These are phyloP conservation scores for Beta corolliflora DNA, from an alignment of 179 eudicot genomes.

Conservation along the genomic window DNA sequence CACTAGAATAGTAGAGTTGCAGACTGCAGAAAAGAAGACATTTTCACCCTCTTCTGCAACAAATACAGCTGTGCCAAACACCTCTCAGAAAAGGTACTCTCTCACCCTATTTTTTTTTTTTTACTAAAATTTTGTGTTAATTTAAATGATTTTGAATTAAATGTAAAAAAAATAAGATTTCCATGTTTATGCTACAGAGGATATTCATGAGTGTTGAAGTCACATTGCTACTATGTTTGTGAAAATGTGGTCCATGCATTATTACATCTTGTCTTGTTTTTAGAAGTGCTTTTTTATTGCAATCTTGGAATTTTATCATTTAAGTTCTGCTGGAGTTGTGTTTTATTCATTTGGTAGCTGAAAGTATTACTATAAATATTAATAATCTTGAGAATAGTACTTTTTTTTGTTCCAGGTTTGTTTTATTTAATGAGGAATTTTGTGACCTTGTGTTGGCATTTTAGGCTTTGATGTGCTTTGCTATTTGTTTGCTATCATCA, in stretches of 20 bases:
- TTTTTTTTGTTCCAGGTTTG: constrained; percentile 21
- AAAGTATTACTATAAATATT: constrained; percentile 17
- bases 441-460: constrained; percentile 15
- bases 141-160: neutral
- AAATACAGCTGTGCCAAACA: constrained; percentile 61
- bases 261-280: neutral
- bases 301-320: constrained; percentile 19
- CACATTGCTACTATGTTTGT: constrained; percentile 26
- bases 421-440: constrained; percentile 27
- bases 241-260: constrained; percentile 52
- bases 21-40: constrained; percentile 50
- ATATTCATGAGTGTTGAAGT: constrained; percentile 43
- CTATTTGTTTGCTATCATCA: neutral
- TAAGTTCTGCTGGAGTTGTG: neutral
- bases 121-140: constrained; percentile 17
- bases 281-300: neutral
- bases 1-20: constrained; percentile 42
- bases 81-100: constrained; percentile 82
- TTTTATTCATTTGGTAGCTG: neutral
- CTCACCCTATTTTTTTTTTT: neutral
- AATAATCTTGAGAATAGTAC: neutral
- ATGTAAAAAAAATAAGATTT: neutral
- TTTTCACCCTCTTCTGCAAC: constrained; percentile 55
- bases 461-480: constrained; percentile 18
- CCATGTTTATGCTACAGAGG: constrained; percentile 35